phyloP scores from a whole-genome alignment of 139 green algal species.

The Deuterostichococcus epilithicus region DNA sequence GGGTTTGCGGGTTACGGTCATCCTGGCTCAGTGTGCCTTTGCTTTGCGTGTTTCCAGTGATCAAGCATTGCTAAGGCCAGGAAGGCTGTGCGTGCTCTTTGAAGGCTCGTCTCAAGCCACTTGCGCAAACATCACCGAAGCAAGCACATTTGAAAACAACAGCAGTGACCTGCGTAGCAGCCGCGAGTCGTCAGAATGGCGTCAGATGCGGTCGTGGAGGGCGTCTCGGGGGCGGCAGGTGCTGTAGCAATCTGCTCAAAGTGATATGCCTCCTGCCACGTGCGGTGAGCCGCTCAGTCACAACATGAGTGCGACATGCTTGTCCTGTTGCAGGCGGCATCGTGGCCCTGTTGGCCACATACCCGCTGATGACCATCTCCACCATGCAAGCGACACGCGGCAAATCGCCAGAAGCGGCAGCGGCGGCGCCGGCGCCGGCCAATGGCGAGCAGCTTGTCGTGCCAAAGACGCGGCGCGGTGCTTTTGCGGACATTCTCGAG shows the following conservation, averaged over 20 bases:
- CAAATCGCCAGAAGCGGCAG: background rate
- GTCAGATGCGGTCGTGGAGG: slow-evolving; percentile 41
- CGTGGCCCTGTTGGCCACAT: slow-evolving; percentile 60
- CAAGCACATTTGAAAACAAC: too few species aligned
- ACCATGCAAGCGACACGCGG: slow-evolving; percentile 23
- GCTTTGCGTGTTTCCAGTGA: too few species aligned
- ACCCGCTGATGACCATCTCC: slow-evolving; percentile 63
- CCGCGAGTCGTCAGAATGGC: slow-evolving; percentile 2
- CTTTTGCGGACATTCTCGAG: slow-evolving; percentile 22
- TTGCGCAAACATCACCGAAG: too few species aligned
- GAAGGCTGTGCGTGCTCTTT: too few species aligned
- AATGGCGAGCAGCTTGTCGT: background rate
- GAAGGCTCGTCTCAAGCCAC: too few species aligned
- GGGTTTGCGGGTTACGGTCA: too few species aligned
- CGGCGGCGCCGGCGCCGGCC: slow-evolving; percentile 1
- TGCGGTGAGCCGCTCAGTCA: too few species aligned
- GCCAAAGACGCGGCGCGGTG: slow-evolving; percentile 3
- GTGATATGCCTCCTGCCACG: too few species aligned
- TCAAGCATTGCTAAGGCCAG: too few species aligned
- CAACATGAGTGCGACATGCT: background rate
- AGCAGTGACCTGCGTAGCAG: too few species aligned
- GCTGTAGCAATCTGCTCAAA: slow-evolving; percentile 1
- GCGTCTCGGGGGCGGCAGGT: slow-evolving; percentile 40
- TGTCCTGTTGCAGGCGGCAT: slow-evolving; percentile 34
- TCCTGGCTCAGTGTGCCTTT: too few species aligned